These are phyloP conservation scores for Trametes meyenii DNA, from an alignment of 768 basidiomycete species.

Conservation along the genomic window DNA sequence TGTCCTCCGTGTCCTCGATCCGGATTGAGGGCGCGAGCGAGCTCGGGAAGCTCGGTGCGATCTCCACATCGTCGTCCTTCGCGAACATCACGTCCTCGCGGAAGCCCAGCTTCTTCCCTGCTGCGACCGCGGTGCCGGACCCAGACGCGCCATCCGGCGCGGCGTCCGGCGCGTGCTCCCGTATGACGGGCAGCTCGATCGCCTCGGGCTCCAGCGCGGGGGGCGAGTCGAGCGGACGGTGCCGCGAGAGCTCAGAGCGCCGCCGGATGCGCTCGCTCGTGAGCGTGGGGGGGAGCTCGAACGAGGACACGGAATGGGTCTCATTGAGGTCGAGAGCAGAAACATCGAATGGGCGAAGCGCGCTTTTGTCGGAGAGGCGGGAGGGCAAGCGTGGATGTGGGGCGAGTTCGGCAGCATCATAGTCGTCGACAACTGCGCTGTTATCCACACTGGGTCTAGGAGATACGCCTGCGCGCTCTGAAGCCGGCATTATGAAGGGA, in stretches of 20 bases:
- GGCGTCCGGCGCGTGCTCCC: background rate
- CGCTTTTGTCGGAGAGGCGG: background rate
- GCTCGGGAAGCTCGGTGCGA: slow-evolving; percentile 24
- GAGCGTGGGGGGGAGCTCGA: slow-evolving; percentile 22
- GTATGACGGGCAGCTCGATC: slow-evolving; percentile 27
- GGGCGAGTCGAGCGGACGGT: slow-evolving; percentile 12
- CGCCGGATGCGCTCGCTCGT: slow-evolving; percentile 26
- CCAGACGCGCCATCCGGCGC: no score
- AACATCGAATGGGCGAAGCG: background rate
- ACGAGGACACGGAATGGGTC: slow-evolving; percentile 19
- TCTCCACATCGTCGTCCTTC: slow-evolving; percentile 21
- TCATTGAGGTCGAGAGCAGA: slow-evolving; percentile 21
- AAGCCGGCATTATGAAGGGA: background rate
- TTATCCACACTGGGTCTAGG: background rate
- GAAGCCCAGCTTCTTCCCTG: slow-evolving; percentile 9
- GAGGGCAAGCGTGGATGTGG: background rate
- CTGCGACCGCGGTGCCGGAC: background rate
- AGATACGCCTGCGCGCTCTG: background rate
- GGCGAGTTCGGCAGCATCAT: background rate
- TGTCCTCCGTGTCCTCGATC: slow-evolving; percentile 5
- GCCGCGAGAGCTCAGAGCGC: slow-evolving; percentile 23
- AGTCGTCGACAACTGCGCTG: background rate
- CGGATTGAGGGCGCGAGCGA: slow-evolving; percentile 25
- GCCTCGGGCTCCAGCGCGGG: slow-evolving; percentile 17
- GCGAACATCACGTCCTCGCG: slow-evolving; percentile 9